Evolutionary conservation across 768 basidiomycete genomes (phyloP), one percentile per base, ranked within the genome.

Genomic region (Cystoderma amianthinum): DNA sequence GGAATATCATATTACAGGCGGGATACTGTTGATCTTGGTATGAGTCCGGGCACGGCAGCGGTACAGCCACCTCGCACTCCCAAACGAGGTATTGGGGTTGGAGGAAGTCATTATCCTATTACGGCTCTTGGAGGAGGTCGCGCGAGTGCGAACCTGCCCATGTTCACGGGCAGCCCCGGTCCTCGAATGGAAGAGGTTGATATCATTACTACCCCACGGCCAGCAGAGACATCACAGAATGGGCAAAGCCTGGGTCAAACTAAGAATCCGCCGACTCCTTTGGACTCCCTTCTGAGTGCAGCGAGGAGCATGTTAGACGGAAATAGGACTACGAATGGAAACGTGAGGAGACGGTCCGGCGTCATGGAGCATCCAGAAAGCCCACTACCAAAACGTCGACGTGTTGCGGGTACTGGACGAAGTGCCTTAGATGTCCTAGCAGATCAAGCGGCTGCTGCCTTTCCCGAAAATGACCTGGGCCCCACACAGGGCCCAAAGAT

Each of bases 391-490:
- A 65, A 64, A 41, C 52, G 58, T 28, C 59, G 68, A 36, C 62
- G 61, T 42, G 39, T 60, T 1, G 28, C 18, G 22, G 23, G 44
- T 21, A 28, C 32, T 18, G 16, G 30, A 9, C 63, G 59, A 45
- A 75, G 76, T 45, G 84, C 79, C 5, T 61, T 87, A 51, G 82
- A 87, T 50, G 82, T 87, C 5, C 62, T 86, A 23, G 85, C 84
- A 1, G 82, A 85, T 48, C 82, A 85, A 54, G 82, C 85, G 2
- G 79, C 79, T 5, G 75, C 62, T 12, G 73, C 57, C 10, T 74
- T 57, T 58, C 64, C 56, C 54, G 67, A 49, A 46, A 65, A 51
- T 53, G 65, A 46, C 38, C 56, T 52, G 25, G 36, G 44, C 5
- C 40, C 41, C 13, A 40, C 36, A 9, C 28, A 30, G 42, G 38